A percentile compares a stretch with the other conserved stretches of the same genome.
Conservation (phyloP, 108 stramenopile species). For the Schizochytrium sp. region DNA sequence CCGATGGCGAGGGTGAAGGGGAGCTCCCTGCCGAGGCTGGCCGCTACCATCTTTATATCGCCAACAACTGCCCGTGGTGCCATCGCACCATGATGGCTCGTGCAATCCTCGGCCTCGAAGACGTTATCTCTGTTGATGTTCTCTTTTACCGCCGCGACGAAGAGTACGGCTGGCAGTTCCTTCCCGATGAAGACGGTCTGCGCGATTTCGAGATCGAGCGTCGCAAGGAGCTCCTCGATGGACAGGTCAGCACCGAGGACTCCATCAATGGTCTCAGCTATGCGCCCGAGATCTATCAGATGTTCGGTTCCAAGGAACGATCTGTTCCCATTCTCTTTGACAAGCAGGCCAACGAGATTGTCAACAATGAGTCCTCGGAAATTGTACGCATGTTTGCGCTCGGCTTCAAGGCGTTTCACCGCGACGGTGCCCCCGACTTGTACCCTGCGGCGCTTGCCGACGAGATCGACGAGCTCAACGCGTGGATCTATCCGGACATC, state of each 20-base stretch:
- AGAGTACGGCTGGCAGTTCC: neutral
- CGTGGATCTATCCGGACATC: constrained; percentile 25
- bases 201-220: neutral
- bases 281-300: neutral
- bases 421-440: neutral
- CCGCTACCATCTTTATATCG: constrained; percentile 78
- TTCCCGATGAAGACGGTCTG: neutral
- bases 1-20: neutral
- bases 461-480: neutral
- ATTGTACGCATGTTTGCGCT: constrained; percentile 7
- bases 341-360: neutral
- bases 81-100: constrained; percentile 51
- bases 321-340: neutral
- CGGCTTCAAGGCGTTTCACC: constrained; percentile 65
- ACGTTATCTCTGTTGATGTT: constrained; percentile 24
- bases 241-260: neutral
- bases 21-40: constrained; percentile 46
- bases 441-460: neutral
- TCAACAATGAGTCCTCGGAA: constrained; percentile 13
- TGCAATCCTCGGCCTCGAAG: constrained; percentile 44
- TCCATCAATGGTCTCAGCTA: neutral
- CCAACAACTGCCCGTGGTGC: constrained; percentile 81
- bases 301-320: constrained; percentile 4
- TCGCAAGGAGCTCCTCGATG: neutral
- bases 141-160: neutral